These are phyloP conservation scores for Exophiala sp. DNA, from an alignment of 2,329 filamentous ascomycete genomes.

Conservation along the genomic window DNA sequence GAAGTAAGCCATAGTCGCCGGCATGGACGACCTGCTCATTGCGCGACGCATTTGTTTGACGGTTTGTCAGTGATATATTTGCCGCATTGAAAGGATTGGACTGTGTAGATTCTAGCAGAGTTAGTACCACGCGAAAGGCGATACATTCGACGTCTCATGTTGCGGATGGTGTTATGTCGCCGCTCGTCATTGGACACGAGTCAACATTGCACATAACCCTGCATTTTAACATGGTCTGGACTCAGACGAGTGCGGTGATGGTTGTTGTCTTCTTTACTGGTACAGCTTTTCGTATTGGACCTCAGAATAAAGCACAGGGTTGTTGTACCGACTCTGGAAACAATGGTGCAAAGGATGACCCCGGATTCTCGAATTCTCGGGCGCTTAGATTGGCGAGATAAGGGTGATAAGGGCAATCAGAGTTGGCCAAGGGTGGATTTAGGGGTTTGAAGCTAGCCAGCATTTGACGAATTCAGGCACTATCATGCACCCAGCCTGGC, in stretches of 20 bases:
- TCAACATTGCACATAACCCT: slow-evolving; percentile 5
- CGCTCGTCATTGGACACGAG: slow-evolving; percentile 4
- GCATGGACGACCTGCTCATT: background rate
- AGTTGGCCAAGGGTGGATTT: background rate
- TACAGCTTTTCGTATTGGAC: background rate
- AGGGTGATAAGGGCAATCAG: background rate
- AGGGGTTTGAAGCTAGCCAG: background rate
- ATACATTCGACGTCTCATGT: slow-evolving; percentile 14
- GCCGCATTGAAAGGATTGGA: slow-evolving; percentile 20
- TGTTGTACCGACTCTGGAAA: background rate
- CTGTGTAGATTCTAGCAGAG: background rate
- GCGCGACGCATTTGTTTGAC: slow-evolving; percentile 3
- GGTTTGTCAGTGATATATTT: slow-evolving; percentile 14
- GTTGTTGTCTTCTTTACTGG: slow-evolving; percentile 4
- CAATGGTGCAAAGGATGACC: background rate
- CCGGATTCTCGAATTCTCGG: background rate
- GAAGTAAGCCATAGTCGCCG: background rate
- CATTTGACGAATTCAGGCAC: background rate
- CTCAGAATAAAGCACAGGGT: background rate
- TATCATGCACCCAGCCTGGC: background rate
- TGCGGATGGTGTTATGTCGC: background rate
- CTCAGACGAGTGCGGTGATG: background rate
- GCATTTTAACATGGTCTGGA: slow-evolving; percentile 1
- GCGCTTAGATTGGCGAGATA: slow-evolving; percentile 3
- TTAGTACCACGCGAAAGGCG: slow-evolving; percentile 1